These are phyloP conservation scores for Orbilia blumenaviensis DNA, from an alignment of 2,329 filamentous ascomycete species.

Conservation along the genomic window DNA sequence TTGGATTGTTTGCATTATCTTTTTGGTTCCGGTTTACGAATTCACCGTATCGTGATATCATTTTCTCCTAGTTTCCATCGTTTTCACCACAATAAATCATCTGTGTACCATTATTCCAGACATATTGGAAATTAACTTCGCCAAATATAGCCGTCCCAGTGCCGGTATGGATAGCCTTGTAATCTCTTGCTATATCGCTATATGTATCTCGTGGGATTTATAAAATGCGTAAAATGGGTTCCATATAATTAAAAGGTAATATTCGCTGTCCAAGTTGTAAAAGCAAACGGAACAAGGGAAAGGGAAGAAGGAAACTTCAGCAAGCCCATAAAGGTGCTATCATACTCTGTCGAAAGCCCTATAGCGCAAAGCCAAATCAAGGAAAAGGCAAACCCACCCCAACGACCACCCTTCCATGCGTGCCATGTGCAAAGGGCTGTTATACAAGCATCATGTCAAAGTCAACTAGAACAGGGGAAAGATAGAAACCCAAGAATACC, in stretches of 20 bases:
- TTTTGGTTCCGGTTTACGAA: neutral
- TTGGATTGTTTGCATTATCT: neutral
- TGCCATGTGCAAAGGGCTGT: constrained; percentile 4
- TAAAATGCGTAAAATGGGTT: constrained; percentile 61
- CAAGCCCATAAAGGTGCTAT: neutral
- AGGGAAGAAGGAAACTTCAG: neutral
- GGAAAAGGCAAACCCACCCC: neutral
- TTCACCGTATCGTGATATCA: no score
- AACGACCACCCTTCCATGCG: neutral
- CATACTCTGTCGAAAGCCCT: neutral
- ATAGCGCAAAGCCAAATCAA: neutral
- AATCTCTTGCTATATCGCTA: no score
- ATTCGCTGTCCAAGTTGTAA: constrained; percentile 65
- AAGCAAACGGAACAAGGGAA: constrained; percentile 62
- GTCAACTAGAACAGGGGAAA: neutral
- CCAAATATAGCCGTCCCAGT: no score
- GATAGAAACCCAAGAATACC: neutral
- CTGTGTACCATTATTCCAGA: no score
- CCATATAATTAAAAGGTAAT: neutral
- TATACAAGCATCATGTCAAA: constrained; percentile 13
- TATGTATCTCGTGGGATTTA: no score
- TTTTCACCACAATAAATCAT: no score
- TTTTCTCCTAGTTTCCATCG: no score
- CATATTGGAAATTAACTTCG: no score
- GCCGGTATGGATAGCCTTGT: no score